Percentiles rank a stretch among this genome's conserved stretches.
These are phyloP conservation scores for Piloderma croceum DNA, from an alignment of 768 basidiomycete species.

Conservation along the genomic window DNA sequence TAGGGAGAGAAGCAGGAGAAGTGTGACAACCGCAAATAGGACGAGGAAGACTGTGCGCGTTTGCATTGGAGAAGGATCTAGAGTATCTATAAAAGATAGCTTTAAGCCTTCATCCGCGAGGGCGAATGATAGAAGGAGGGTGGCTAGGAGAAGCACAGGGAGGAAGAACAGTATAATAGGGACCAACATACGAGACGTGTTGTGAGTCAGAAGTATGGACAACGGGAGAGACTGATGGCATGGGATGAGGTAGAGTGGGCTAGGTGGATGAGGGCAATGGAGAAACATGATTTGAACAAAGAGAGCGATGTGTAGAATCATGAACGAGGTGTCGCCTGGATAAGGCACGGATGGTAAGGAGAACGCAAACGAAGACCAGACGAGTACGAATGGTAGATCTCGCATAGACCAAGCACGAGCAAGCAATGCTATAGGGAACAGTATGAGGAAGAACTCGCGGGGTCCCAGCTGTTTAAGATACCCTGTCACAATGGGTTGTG, in stretches of 20 bases:
- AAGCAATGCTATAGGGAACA: slow-evolving; percentile 35
- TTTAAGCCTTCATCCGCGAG: slow-evolving; percentile 33
- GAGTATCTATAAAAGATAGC: slow-evolving; percentile 7
- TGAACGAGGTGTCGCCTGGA: slow-evolving; percentile 36
- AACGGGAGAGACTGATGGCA: slow-evolving; percentile 39
- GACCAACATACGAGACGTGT: slow-evolving; percentile 31
- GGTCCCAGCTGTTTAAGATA: slow-evolving; percentile 18
- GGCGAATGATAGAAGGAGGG: slow-evolving; percentile 43
- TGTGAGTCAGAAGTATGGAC: slow-evolving; percentile 35
- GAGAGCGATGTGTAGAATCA: slow-evolving; percentile 35
- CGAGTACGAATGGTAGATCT: slow-evolving; percentile 32
- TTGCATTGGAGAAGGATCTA: slow-evolving; percentile 39
- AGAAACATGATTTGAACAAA: slow-evolving; percentile 38
- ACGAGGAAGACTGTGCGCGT: slow-evolving; percentile 39
- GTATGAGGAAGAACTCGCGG: slow-evolving; percentile 34
- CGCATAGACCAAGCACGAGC: slow-evolving; percentile 26
- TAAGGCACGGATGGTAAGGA: slow-evolving; percentile 38
- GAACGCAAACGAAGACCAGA: slow-evolving; percentile 36
- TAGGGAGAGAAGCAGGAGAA: slow-evolving; percentile 29
- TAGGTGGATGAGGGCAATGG: slow-evolving; percentile 41
- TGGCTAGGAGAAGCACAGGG: slow-evolving; percentile 39
- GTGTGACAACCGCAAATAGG: slow-evolving; percentile 30
- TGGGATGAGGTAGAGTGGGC: slow-evolving; percentile 39
- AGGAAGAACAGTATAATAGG: slow-evolving; percentile 44
- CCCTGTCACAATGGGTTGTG: slow-evolving; percentile 19